Evolutionary conservation across 805 yeast species (phyloP).

Genomic region (Candida loeiensis): DNA sequence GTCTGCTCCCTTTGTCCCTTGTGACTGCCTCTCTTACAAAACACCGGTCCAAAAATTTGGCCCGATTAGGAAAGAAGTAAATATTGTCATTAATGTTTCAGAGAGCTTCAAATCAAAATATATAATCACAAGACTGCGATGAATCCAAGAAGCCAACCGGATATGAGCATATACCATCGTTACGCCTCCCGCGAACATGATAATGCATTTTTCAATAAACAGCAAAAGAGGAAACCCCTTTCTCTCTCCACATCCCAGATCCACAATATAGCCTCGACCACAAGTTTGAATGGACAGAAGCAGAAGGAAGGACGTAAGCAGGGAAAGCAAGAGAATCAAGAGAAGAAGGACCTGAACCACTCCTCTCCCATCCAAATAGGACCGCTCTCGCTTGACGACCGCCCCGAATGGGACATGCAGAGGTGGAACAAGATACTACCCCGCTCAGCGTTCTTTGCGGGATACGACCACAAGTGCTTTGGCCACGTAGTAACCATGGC

Average conservation of each 20-base stretch:
- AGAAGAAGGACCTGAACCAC: too few relatives aligned
- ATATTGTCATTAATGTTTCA: constrained; percentile 2
- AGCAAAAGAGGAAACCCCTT: too few relatives aligned
- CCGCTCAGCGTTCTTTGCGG: constrained; percentile 51
- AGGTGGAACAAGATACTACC: constrained; percentile 46
- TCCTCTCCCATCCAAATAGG: neutral
- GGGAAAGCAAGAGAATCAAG: too few relatives aligned
- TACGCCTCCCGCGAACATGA: constrained; percentile 39
- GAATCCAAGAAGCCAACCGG: constrained; percentile 1
- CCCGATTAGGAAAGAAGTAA: constrained; percentile 6
- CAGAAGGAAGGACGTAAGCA: too few relatives aligned
- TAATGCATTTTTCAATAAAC: constrained; percentile 14
- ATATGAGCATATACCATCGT: constrained; percentile 37
- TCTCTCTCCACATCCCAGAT: too few relatives aligned
- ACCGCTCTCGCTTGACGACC: neutral
- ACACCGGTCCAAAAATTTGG: too few relatives aligned
- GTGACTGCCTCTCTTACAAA: too few relatives aligned
- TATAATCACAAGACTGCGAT: constrained; percentile 2
- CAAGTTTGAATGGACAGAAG: too few relatives aligned
- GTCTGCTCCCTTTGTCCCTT: too few relatives aligned
- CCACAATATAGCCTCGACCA: neutral
- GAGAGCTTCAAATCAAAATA: neutral
- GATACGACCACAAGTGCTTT: constrained; percentile 44
- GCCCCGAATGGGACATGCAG: constrained; percentile 8
- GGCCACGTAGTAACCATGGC: constrained; percentile 48